Base-by-base conservation (phyloP, 208 protist genomes). In the Trypanosoma scelopori region DNA sequence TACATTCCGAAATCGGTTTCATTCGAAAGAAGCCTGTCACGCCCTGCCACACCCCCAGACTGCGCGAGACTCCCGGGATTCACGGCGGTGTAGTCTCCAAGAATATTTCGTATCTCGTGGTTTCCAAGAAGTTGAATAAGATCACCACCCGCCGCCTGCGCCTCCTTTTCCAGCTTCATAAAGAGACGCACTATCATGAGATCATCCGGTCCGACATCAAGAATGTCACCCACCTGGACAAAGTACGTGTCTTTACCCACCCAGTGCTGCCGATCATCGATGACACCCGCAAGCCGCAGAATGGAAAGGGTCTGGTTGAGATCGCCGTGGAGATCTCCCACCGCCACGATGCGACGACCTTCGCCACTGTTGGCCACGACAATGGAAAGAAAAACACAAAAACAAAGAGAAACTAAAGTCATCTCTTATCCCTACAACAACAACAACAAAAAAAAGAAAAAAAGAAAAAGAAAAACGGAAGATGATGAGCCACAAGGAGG, bases 71-170 rank as follows among this genome's bases (percentile, higher is more conserved):
- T 89, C 23, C 45, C 57, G 11, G 68, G 53, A 64, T 93, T 78
- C 30, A 97, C 92, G 13, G 83, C 87, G 11, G 27, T 73, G 67
- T 85, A 92, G 69, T 93, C 86, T 25, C 92, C 90, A 9, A 81
- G 53, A 59, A 97, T 83, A 77, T 97, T 97, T 47, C 92, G 81
- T 41, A 97, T 65, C 73, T 97, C 94, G 69, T 97, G 91, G 61
- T 97, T 97, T 49, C 94, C 91, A 13, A 97, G 74, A 73, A 97
- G 74, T 66, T 92, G 68, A 35, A 91, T 66, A 22, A 97, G 84
- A 63, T 93, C 75, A 22, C 94, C 94, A 27, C 90, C 91, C 11
- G 66, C 76, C 15, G 56, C 65, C 22, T 63, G 65, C 27, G 90
- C 89, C 64, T 94, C 71, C 49, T 68, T 70, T 55, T 85, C 76